A percentile compares a stretch with the other conserved stretches of the same genome.
Conservation (phyloP, 2,329 filamentous ascomycete species). For the Myriosclerotinia scirpicola region DNA sequence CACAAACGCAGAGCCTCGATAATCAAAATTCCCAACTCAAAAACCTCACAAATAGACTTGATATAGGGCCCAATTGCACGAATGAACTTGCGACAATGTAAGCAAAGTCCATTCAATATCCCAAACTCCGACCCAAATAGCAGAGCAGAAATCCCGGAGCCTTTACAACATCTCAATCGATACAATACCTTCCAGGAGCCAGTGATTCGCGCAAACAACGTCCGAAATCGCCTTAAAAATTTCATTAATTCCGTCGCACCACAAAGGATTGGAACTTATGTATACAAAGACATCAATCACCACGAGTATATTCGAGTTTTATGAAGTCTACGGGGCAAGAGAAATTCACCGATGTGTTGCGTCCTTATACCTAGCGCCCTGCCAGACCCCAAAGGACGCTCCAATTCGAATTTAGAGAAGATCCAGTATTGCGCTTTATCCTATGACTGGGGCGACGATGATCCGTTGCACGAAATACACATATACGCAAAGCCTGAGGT, state of each 20-base stretch:
- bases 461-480: not conserved
- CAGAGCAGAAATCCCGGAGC: not conserved
- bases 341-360: constrained; percentile 16
- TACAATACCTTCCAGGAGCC: not conserved
- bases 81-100: not conserved
- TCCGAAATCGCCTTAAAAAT: not conserved
- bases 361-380: constrained; percentile 24
- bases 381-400: not conserved
- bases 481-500: not conserved
- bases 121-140: constrained; percentile 2
- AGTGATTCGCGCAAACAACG: not conserved
- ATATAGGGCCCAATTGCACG: not conserved
- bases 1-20: constrained; percentile 7
- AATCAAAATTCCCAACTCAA: not conserved
- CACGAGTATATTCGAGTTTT: constrained; percentile 28
- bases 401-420: not conserved
- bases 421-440: constrained; percentile 9
- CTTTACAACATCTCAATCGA: not conserved
- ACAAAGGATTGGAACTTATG: constrained; percentile 12
- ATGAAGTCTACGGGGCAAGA: constrained; percentile 16
- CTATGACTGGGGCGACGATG: not conserved
- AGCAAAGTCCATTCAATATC: not conserved
- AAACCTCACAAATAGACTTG: not conserved
- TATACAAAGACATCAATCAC: constrained; percentile 19
- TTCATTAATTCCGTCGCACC: not conserved